These are phyloP conservation scores for Colletotrichum sp. DNA, from an alignment of 2,329 filamentous ascomycete genomes.

Conservation along the genomic window DNA sequence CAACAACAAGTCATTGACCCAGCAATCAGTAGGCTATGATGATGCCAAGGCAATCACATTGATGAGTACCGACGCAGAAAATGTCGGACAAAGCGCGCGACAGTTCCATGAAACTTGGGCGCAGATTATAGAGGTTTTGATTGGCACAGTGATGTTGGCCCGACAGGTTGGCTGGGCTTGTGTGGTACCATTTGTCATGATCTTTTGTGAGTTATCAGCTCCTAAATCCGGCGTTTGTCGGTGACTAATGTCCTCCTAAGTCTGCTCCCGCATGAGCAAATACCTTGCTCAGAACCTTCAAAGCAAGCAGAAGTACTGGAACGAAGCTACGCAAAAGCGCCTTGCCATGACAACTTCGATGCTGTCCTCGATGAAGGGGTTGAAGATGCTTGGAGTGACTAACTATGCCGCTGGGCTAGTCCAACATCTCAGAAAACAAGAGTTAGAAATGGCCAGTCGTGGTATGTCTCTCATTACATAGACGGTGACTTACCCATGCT, in stretches of 20 bases:
- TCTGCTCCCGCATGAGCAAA: background rate
- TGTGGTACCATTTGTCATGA: conserved; percentile 42
- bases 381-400: conserved; percentile 40
- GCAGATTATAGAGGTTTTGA: conserved; percentile 20
- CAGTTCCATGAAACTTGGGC: conserved; percentile 26
- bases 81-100: conserved; percentile 3
- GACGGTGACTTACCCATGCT: background rate
- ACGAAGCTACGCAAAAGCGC: conserved; percentile 27
- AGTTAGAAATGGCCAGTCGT: conserved; percentile 19
- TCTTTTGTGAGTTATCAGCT: conserved; percentile 23
- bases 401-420: conserved; percentile 33
- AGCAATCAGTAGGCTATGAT: background rate
- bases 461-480: background rate
- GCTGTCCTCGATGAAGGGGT: conserved; percentile 36
- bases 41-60: conserved; percentile 7
- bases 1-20: background rate
- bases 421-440: conserved; percentile 36
- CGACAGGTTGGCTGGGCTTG: conserved; percentile 25
- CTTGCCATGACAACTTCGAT: conserved; percentile 32
- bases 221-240: background rate
- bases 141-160: conserved; percentile 22
- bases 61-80: conserved; percentile 22
- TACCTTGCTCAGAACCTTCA: background rate
- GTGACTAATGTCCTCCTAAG: background rate
- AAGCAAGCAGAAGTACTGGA: conserved; percentile 1